These are phyloP conservation scores for Striga asiatica DNA, from an alignment of 257 asterid species.

Conservation along the genomic window DNA sequence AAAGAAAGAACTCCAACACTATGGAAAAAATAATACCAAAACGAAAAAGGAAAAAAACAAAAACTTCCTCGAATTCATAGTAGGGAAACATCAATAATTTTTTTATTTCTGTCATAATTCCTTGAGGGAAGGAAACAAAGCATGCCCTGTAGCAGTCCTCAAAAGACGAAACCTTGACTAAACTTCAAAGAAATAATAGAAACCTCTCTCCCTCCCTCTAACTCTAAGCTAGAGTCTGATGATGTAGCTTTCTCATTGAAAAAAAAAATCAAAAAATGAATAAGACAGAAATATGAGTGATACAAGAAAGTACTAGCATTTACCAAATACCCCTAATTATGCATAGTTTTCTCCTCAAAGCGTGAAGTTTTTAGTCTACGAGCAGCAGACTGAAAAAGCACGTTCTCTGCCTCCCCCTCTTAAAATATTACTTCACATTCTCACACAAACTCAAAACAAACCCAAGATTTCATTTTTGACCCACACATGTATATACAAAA, in stretches of 20 bases:
- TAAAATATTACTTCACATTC: constrained; percentile 21
- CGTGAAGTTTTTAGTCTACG: constrained; percentile 29
- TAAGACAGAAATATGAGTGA: too few relatives aligned
- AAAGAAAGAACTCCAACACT: too few relatives aligned
- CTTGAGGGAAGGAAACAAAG: constrained; percentile 46
- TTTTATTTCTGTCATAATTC: constrained; percentile 15
- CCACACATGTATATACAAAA: constrained; percentile 10
- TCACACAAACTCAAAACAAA: constrained; percentile 19
- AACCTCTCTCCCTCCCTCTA: not conserved
- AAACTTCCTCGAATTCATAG: constrained; percentile 12
- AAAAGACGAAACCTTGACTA: constrained; percentile 48
- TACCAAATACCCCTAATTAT: constrained; percentile 32
- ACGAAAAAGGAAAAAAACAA: too few relatives aligned
- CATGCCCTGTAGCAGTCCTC: constrained; percentile 60
- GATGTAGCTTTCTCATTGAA: constrained; percentile 9
- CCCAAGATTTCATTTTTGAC: constrained; percentile 40
- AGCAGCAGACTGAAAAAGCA: constrained; percentile 48
- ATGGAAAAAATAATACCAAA: too few relatives aligned
- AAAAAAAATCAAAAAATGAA: too few relatives aligned
- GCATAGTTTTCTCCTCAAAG: constrained; percentile 27
- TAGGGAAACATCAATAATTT: not conserved
- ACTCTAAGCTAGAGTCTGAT: constrained; percentile 10
- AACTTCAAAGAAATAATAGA: constrained; percentile 28
- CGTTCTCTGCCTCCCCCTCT: constrained; percentile 40
- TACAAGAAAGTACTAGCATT: too few relatives aligned